phyloP scores from a whole-genome alignment of 2,329 filamentous ascomycete genomes.

The Trichoderma sp. region DNA sequence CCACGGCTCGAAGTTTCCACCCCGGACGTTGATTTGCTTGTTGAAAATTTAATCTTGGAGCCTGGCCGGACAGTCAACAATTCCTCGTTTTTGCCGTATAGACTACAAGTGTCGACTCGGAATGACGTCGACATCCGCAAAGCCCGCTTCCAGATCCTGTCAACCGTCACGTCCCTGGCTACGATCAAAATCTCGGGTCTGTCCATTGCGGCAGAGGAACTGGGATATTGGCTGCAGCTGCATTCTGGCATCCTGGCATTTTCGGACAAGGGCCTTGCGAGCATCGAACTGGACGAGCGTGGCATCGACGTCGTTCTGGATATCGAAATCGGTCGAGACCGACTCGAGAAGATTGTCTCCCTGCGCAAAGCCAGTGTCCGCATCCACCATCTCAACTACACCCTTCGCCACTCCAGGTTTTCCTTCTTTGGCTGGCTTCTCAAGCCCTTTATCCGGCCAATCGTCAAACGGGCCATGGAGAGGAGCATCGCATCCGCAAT shows the following conservation, averaged over 20 bases:
- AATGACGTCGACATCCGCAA: conserved; percentile 88
- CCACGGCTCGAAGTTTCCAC: conserved; percentile 85
- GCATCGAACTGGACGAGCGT: conserved; percentile 80
- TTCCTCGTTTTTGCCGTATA: conserved; percentile 86
- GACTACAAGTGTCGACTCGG: conserved; percentile 76
- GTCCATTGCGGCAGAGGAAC: conserved; percentile 79
- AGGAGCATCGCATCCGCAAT: conserved; percentile 73
- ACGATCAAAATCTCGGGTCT: conserved; percentile 80
- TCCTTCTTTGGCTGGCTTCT: conserved; percentile 78
- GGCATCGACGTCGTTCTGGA: conserved; percentile 87
- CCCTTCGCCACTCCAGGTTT: conserved; percentile 72
- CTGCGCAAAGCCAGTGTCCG: conserved; percentile 75
- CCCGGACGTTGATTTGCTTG: conserved; percentile 78
- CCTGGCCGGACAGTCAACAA: conserved; percentile 82
- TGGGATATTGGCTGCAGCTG: conserved; percentile 85
- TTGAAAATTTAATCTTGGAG: conserved; percentile 90
- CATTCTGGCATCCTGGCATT: conserved; percentile 76
- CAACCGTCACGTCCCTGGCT: conserved; percentile 67
- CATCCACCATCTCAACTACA: conserved; percentile 86
- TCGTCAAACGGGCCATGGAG: conserved; percentile 79
- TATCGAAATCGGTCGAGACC: conserved; percentile 76
- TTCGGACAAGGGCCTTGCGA: conserved; percentile 80
- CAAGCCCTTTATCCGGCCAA: conserved; percentile 79
- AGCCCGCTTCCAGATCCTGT: conserved; percentile 62
- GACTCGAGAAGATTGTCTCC: conserved; percentile 77